These are phyloP conservation scores for Neofusicoccum sp. DNA, from an alignment of 2,329 filamentous ascomycete species.

Conservation along the genomic window DNA sequence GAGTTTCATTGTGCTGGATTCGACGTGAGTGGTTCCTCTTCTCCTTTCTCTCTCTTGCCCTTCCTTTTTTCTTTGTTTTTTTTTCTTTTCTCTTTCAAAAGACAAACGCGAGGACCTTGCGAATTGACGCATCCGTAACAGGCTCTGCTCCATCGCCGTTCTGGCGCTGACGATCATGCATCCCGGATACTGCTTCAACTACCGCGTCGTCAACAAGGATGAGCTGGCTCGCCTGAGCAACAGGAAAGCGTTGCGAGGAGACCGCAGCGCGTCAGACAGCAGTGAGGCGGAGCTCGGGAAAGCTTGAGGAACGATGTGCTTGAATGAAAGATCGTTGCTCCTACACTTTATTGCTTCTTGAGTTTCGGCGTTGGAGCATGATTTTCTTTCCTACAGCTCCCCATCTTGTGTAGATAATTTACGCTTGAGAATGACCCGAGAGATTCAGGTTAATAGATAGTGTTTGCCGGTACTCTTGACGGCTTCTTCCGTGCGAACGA, in stretches of 20 bases:
- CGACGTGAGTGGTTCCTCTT: not conserved
- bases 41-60: constrained; percentile 41
- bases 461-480: no score
- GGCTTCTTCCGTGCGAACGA: no score
- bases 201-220: constrained; percentile 3
- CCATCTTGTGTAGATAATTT: no score
- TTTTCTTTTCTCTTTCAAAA: no score
- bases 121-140: constrained; percentile 28
- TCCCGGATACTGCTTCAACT: constrained; percentile 29
- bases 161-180: constrained; percentile 48
- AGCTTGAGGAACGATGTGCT: no score
- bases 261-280: not conserved
- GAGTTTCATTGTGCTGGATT: constrained; percentile 36
- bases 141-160: constrained; percentile 34
- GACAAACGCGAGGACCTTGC: constrained; percentile 56
- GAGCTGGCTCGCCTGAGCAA: not conserved
- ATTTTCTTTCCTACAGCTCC: no score
- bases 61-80: constrained; percentile 31
- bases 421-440: no score
- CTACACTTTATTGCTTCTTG: no score
- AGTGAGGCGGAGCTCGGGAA: not conserved
- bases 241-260: no score
- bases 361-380: no score
- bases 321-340: no score
- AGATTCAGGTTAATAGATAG: no score